phyloP scores from a whole-genome alignment of 441 rosid species.

The Eutrema salsugineum region DNA sequence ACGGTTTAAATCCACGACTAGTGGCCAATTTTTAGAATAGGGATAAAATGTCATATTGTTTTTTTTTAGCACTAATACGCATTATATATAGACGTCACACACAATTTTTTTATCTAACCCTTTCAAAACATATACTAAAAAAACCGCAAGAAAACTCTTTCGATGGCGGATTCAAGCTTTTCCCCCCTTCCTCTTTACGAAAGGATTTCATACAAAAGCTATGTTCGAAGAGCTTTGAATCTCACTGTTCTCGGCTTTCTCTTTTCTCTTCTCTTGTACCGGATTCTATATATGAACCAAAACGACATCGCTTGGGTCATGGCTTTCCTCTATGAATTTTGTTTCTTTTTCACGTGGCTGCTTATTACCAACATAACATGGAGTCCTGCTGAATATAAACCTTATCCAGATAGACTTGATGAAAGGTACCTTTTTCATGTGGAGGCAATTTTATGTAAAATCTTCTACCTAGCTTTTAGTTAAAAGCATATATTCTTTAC shows the following conservation, averaged over 20 bases:
- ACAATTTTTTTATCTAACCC: background rate
- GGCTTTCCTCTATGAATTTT: slow-evolving; percentile 60
- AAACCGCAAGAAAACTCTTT: background rate
- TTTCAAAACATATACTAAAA: background rate
- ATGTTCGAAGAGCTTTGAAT: slow-evolving; percentile 38
- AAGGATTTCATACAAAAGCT: slow-evolving; percentile 29
- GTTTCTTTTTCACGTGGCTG: slow-evolving; percentile 53
- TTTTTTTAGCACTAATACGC: background rate
- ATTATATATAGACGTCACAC: background rate
- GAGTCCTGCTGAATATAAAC: slow-evolving; percentile 47
- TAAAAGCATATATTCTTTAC: too few relatives aligned
- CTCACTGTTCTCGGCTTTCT: slow-evolving; percentile 40
- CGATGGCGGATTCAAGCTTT: slow-evolving; percentile 16
- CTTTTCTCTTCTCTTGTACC: slow-evolving; percentile 42
- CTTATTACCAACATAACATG: slow-evolving; percentile 45
- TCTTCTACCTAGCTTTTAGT: too few relatives aligned
- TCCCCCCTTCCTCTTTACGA: slow-evolving; percentile 32
- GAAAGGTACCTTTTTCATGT: slow-evolving; percentile 28
- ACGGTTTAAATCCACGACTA: too few relatives aligned
- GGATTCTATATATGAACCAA: slow-evolving; percentile 35
- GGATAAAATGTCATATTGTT: too few relatives aligned
- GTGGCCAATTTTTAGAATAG: too few relatives aligned
- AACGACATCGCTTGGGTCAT: slow-evolving; percentile 53
- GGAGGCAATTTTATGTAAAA: too few relatives aligned
- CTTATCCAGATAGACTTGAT: slow-evolving; percentile 47